Conservation (phyloP, 345 rosid genomes). For the Lepidium sativum region DNA sequence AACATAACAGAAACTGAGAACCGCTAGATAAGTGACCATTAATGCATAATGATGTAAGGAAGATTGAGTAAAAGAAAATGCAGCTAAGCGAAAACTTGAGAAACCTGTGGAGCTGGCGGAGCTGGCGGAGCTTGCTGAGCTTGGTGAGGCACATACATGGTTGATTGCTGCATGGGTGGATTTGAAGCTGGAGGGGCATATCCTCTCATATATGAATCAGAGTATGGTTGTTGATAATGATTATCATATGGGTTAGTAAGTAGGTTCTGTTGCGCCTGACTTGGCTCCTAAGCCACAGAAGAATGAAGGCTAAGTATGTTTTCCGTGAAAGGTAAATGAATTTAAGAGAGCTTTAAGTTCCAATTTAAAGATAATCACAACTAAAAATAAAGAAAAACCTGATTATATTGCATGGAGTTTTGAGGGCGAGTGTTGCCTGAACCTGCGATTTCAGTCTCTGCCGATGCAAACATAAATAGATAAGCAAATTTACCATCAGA, state of each 20-base stretch:
- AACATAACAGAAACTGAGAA: conserved; percentile 2
- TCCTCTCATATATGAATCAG: conserved; percentile 39
- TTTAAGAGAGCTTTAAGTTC: conserved; percentile 3
- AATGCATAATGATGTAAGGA: background rate
- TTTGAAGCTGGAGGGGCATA: conserved; percentile 39
- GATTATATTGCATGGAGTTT: conserved; percentile 21
- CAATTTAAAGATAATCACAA: background rate
- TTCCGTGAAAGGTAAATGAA: background rate
- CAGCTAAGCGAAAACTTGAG: conserved; percentile 8
- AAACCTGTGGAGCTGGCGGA: conserved; percentile 59
- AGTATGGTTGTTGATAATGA: conserved; percentile 49
- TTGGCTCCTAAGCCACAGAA: conserved; percentile 16
- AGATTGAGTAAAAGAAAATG: background rate
- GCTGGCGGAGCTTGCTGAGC: conserved; percentile 45
- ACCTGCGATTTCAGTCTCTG: conserved; percentile 36
- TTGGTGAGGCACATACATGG: conserved; percentile 66
- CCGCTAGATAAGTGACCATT: background rate
- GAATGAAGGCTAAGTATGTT: conserved; percentile 23
- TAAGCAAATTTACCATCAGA: conserved; percentile 1
- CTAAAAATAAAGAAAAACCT: background rate
- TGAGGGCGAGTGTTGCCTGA: conserved; percentile 36
- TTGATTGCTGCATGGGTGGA: conserved; percentile 39
- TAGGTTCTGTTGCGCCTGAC: conserved; percentile 35
- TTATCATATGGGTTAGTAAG: conserved; percentile 46
- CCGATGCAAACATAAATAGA: conserved; percentile 34